These are phyloP conservation scores for Oryza coarctata DNA, from an alignment of 176 grass and related monocot genomes.

Conservation along the genomic window DNA sequence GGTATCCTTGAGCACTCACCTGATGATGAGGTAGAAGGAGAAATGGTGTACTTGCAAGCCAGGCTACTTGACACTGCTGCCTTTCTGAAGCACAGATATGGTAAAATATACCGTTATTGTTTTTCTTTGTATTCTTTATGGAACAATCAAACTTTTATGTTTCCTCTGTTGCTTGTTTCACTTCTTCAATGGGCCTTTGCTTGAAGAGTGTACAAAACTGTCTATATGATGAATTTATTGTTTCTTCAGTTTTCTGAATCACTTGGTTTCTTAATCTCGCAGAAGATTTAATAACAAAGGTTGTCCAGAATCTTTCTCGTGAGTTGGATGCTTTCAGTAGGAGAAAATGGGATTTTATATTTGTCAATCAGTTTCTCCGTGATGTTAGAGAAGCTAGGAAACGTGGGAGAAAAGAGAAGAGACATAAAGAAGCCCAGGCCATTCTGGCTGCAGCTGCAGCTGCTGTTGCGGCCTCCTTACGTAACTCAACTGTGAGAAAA, in stretches of 20 bases:
- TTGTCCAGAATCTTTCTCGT: slow-evolving; percentile 69
- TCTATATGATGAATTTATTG: neutral
- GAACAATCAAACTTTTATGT: slow-evolving; percentile 20
- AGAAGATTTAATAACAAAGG: slow-evolving; percentile 77
- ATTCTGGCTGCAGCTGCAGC: slow-evolving; percentile 86
- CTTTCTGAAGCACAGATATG: slow-evolving; percentile 68
- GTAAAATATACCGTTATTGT: slow-evolving; percentile 43
- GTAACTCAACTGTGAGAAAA: slow-evolving; percentile 77
- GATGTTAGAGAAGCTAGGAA: slow-evolving; percentile 97
- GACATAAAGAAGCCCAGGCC: slow-evolving; percentile 96
- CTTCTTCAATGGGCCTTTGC: neutral
- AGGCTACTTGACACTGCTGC: slow-evolving; percentile 78
- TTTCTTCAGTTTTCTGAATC: slow-evolving; percentile 19
- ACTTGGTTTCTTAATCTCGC: slow-evolving; percentile 24
- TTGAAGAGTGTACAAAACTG: slow-evolving; percentile 6
- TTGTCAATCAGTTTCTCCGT: slow-evolving; percentile 90
- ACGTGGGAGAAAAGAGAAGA: slow-evolving; percentile 91
- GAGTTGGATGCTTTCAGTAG: slow-evolving; percentile 67
- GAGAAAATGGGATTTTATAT: slow-evolving; percentile 90
- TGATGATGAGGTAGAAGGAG: slow-evolving; percentile 97
- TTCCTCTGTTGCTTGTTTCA: slow-evolving; percentile 3
- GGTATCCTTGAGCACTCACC: slow-evolving; percentile 66
- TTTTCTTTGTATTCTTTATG: slow-evolving; percentile 5
- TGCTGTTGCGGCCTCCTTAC: slow-evolving; percentile 73
- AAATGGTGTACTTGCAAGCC: slow-evolving; percentile 87